Evolutionary conservation across 2,329 filamentous ascomycete genomes (phyloP).

Genomic region (Exophiala calicioides): DNA sequence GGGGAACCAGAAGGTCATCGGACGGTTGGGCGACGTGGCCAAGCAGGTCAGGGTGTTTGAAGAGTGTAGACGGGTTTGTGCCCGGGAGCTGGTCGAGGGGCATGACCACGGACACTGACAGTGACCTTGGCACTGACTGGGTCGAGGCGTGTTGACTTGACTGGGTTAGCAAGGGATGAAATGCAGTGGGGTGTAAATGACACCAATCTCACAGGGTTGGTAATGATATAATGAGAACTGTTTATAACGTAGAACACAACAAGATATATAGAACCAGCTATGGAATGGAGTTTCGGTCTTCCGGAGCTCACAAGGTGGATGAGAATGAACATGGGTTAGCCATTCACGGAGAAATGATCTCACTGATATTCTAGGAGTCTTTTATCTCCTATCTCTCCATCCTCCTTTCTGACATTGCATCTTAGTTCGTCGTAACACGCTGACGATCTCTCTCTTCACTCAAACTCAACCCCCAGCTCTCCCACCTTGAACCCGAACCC

Average conservation of each 20-base stretch:
- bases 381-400: background rate
- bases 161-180: background rate
- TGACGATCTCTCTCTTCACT: conserved; percentile 1
- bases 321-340: too few species aligned
- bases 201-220: too few species aligned
- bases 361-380: too few species aligned
- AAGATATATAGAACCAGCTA: too few species aligned
- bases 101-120: conserved; percentile 9
- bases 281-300: too few species aligned
- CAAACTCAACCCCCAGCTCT: conserved; percentile 15
- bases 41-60: conserved; percentile 75
- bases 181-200: background rate
- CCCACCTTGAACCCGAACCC: conserved; percentile 15
- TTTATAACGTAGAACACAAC: conserved; percentile 4
- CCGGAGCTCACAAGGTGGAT: too few species aligned
- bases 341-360: too few species aligned
- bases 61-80: conserved; percentile 64
- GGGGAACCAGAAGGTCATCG: conserved; percentile 78
- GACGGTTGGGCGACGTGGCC: conserved; percentile 73
- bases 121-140: background rate
- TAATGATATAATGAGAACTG: conserved; percentile 6
- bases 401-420: too few species aligned
- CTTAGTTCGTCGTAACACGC: too few species aligned
- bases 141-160: background rate
- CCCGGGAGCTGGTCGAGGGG: conserved; percentile 24